phyloP scores from a whole-genome alignment of 2,329 filamentous ascomycete genomes.

The Keithomyces neogunnii region DNA sequence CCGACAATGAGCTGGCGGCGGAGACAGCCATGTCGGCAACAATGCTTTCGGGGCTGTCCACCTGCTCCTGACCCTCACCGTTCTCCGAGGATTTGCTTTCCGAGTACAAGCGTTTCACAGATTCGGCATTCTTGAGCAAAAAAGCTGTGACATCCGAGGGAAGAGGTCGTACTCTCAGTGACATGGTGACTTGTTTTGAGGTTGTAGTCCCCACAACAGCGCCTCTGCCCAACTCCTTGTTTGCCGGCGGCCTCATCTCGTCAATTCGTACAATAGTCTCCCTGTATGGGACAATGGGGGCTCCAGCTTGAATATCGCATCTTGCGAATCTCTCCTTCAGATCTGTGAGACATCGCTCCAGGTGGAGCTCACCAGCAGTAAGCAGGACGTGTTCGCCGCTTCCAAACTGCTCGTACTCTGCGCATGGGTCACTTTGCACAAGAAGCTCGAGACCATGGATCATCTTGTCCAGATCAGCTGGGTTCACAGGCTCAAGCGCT shows the following conservation, averaged over 20 bases:
- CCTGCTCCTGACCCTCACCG: conserved; percentile 23
- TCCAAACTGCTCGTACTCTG: conserved; percentile 85
- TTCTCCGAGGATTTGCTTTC: conserved; percentile 44
- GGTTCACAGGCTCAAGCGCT: conserved; percentile 86
- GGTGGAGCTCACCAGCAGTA: conserved; percentile 87
- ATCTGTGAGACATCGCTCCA: conserved; percentile 91
- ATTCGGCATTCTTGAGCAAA: conserved; percentile 67
- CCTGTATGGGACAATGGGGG: conserved; percentile 89
- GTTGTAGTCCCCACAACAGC: conserved; percentile 66
- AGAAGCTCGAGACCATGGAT: conserved; percentile 78
- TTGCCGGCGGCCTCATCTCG: conserved; percentile 85
- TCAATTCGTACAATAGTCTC: conserved; percentile 82
- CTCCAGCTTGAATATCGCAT: conserved; percentile 90
- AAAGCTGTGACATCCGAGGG: conserved; percentile 76
- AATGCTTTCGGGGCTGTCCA: conserved; percentile 30
- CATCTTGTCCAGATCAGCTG: conserved; percentile 89
- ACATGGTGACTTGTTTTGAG: conserved; percentile 77
- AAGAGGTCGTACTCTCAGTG: conserved; percentile 69
- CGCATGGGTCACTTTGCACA: conserved; percentile 91
- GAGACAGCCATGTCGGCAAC: conserved; percentile 49
- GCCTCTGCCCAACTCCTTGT: conserved; percentile 80
- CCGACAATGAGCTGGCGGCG: conserved; percentile 54
- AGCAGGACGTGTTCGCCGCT: conserved; percentile 93
- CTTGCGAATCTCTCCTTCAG: conserved; percentile 84
- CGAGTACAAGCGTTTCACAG: conserved; percentile 71